Base-by-base conservation (phyloP, 176 grass and related monocot genomes). In the Triticum timopheevii region DNA sequence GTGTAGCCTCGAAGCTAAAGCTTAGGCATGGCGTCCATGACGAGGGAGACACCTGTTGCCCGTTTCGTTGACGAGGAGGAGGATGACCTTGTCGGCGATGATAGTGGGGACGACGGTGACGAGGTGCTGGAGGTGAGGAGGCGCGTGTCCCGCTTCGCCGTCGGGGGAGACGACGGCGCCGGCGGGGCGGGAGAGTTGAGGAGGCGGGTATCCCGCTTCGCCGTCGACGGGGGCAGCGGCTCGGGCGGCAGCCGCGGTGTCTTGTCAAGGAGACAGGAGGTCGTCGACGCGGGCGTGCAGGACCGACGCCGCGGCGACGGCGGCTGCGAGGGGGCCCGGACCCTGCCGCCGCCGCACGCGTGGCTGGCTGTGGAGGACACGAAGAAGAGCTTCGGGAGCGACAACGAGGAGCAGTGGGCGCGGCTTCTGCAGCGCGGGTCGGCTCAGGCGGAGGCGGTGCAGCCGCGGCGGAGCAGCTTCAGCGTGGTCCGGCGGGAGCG, bases 401-500 rank as follows among this genome's bases (percentile, higher is more conserved):
- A 84, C 22, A 45, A 86, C 45, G 85, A 84, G 49, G 89, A 88
- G 63, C 61, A 83, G 82, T 87, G 87, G 84, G 36, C 34, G 66
- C 67, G 74, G 2, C 22, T 91, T 16, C 85, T 89, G 8, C 73
- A 76, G 73, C 78, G 36, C 13, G 79, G 77, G 40, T 44, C 12
- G 13, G 19, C 67, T 24, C 36, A 73, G 33, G 15, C 44, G 12
- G 73, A 76, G 49, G 73, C 0, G 22, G 23, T 3, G 10, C 30
- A 16, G 39, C 80, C 47, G 12, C 85, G 88, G 39, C 76, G 80
- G 81, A 89, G 81, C 83, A 88, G 87, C 87, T 88, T 88, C 91
- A 81, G 85, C 85, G 85, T 76, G 54, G 85, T 76, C 20, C 61
- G 77, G 23, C 69, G 77, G 4, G 87, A 90, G 30, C 79, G 90